These are phyloP conservation scores for Phytophthora cajani DNA, from an alignment of 352 stramenopile species.

Conservation along the genomic window DNA sequence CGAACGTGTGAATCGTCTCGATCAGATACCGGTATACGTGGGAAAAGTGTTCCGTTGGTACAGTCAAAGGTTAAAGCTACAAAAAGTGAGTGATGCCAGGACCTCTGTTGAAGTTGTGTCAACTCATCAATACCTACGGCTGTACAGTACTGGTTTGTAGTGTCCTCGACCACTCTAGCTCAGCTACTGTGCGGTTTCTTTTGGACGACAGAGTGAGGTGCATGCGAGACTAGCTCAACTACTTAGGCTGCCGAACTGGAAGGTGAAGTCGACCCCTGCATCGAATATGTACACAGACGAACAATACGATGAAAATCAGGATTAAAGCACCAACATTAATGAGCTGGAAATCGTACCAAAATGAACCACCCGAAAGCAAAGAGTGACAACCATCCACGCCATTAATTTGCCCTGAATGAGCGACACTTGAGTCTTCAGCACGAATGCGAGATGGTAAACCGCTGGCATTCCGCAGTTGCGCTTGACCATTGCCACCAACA, in stretches of 20 bases:
- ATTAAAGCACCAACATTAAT: background rate
- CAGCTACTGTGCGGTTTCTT: no score
- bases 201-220: no score
- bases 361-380: slow-evolving; percentile 19
- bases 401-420: slow-evolving; percentile 27
- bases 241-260: background rate
- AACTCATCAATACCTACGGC: no score
- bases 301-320: no score
- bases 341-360: slow-evolving; percentile 7
- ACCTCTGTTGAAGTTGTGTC: no score
- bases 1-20: no score
- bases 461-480: slow-evolving; percentile 19
- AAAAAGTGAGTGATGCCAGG: no score
- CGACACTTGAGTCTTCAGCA: slow-evolving; percentile 30
- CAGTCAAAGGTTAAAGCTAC: no score
- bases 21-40: no score
- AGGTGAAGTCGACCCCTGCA: slow-evolving; percentile 18
- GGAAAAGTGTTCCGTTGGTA: no score
- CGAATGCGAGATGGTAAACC: slow-evolving; percentile 34
- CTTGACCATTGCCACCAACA: slow-evolving; percentile 21
- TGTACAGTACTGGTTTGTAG: no score
- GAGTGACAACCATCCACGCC: slow-evolving; percentile 13
- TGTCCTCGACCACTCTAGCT: no score
- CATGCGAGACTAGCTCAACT: background rate
- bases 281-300: background rate